Evolutionary conservation across 73 alveolate genomes (phyloP).

Genomic region (Paramecium tetraurelia): DNA sequence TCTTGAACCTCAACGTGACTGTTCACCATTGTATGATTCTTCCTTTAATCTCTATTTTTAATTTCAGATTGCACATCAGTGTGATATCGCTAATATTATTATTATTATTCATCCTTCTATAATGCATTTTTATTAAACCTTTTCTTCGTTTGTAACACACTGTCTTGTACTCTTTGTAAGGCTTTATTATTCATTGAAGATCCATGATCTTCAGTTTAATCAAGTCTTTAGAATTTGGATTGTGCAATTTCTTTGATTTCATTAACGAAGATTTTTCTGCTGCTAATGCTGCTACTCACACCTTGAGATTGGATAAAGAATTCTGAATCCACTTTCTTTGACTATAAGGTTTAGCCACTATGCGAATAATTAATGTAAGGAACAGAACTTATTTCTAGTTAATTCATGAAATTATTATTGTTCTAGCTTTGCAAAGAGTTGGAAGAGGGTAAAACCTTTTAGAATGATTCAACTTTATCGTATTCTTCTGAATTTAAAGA

Average conservation of each 20-base stretch:
- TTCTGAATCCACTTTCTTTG: not conserved
- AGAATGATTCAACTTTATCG: not conserved
- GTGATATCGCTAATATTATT: not conserved
- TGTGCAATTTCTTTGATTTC: not conserved
- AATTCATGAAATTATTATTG: not conserved
- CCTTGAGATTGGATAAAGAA: not conserved
- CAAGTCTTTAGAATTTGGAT: not conserved
- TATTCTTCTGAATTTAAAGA: not conserved
- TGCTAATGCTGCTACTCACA: not conserved
- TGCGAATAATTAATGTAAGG: not conserved
- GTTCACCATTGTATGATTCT: not conserved
- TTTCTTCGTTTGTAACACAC: not conserved
- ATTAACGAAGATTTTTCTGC: not conserved
- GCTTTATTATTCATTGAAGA: not conserved
- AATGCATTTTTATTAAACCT: not conserved
- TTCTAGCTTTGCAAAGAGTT: not conserved
- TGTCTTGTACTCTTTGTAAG: not conserved
- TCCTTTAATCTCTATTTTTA: not conserved
- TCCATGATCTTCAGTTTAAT: not conserved
- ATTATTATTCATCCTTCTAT: not conserved
- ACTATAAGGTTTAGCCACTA: not conserved
- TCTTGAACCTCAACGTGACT: not conserved
- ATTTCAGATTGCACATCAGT: not conserved
- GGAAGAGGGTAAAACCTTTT: not conserved
- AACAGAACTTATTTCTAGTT: not conserved